Conservation (phyloP, 139 green algal genomes). For the Zygnema circumcarinatum region DNA sequence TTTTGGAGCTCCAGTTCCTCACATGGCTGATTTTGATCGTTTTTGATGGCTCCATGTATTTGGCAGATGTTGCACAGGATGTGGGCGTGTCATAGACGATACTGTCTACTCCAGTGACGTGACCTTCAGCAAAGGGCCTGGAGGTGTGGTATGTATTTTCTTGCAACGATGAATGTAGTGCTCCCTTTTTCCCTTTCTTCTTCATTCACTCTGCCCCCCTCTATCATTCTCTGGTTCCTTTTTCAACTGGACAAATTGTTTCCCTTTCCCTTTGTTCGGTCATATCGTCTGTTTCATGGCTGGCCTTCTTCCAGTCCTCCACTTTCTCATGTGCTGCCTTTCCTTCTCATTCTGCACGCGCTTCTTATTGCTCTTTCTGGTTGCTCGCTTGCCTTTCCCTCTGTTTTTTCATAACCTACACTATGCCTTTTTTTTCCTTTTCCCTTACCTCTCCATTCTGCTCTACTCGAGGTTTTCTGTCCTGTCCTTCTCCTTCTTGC, state of each 20-base stretch:
- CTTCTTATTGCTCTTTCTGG: background rate
- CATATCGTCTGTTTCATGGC: too few relatives aligned
- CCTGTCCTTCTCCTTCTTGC: too few relatives aligned
- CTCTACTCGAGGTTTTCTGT: too few relatives aligned
- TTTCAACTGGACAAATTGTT: background rate
- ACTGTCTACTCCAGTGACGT: constrained; percentile 83
- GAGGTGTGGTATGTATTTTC: constrained; percentile 25
- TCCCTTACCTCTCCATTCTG: too few relatives aligned
- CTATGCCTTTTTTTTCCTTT: too few relatives aligned
- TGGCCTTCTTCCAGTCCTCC: background rate
- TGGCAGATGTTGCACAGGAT: constrained; percentile 81
- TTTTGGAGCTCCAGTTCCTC: too few relatives aligned
- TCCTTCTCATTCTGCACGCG: background rate
- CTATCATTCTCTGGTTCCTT: constrained; percentile 7
- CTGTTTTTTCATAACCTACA: background rate
- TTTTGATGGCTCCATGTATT: too few relatives aligned
- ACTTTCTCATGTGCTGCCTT: background rate
- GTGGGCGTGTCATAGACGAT: constrained; percentile 90
- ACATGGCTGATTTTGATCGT: too few relatives aligned
- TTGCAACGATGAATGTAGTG: constrained; percentile 7
- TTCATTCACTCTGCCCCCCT: background rate
- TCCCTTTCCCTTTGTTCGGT: too few relatives aligned
- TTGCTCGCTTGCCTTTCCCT: background rate
- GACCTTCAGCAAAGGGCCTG: constrained; percentile 80
- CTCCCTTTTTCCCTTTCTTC: background rate